Evolutionary conservation across 2,329 filamentous ascomycete genomes (phyloP), one percentile per base, ranked within the genome.

Genomic region (Blastomyces percursus): DNA sequence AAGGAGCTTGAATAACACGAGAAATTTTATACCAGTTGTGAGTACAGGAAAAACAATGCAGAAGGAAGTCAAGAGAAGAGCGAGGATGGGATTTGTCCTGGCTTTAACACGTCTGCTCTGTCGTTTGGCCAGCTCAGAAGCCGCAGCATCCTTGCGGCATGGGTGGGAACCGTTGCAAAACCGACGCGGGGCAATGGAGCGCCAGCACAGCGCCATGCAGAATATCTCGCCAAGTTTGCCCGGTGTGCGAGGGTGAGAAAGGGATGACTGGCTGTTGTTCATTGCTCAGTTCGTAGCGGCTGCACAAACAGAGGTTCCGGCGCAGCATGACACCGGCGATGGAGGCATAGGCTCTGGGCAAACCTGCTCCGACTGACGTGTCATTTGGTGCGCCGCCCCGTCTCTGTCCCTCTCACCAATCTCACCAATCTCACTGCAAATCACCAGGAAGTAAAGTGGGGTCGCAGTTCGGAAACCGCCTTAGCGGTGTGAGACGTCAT

Each of bases 81-180:
- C 32, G 52, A 62, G 62, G 59, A 64, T 42, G 64, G 64, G 63
- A 63, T 61, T 63, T 61, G 62, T 42, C 24, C 62, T 61, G 59
- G 48, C 62, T 65, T 65, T 65, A 65, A 65, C 64, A 62, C 56
- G 59, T 57, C 42, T 44, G 44, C 46, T 48, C 21, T 24, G 27
- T 51, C 55, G 42, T 55, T 56, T 46, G 51, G 44, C 50, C 60
- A 61, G 50, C 60, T 56, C 35, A 61, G 51, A 38, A 61, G 35
- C 38, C 32, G 59, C 59, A 51, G 46, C 27, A 60, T 52, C 59
- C 59, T 30, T 52, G 59, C 44, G 32, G 59, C 46, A n/a, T 52
- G 59, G 40, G 59, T 52, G 59, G 46, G 59, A 51, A 27, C 9
- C 27, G 46, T 60, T 32, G 59, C 46, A 60, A 54, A 38, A 2